Evolutionary conservation across 352 stramenopile genomes (phyloP).

Genomic region (Poterioochromonas sp.): DNA sequence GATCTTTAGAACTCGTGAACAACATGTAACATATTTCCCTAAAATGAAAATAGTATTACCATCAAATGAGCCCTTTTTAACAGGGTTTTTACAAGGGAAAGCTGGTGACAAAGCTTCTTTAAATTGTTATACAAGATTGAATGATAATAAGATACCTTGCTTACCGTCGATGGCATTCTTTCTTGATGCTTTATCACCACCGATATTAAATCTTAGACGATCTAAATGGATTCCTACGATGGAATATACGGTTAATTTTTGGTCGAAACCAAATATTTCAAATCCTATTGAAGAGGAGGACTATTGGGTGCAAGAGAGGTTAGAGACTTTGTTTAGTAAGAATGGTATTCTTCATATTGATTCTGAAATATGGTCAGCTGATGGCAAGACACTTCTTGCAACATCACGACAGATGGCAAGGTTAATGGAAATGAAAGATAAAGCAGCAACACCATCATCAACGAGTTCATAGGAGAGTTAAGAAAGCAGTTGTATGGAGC

Average conservation of each 20-base stretch:
- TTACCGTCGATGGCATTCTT: not conserved
- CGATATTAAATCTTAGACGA: not conserved
- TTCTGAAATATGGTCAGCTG: not conserved
- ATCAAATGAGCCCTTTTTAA: not conserved
- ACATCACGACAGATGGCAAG: not conserved
- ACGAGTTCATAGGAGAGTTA: too few species aligned
- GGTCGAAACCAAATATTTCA: not conserved
- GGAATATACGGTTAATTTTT: conserved; percentile 6
- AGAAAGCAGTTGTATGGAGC: too few species aligned
- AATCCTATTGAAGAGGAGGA: not conserved
- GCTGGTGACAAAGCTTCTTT: not conserved
- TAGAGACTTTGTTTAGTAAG: not conserved
- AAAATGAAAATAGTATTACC: not conserved
- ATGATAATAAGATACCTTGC: not conserved
- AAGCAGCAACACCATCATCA: too few species aligned
- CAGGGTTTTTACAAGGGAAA: not conserved
- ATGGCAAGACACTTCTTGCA: not conserved
- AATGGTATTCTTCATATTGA: not conserved
- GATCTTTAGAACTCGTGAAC: not conserved
- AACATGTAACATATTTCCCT: not conserved
- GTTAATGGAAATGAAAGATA: not conserved
- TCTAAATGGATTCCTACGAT: not conserved
- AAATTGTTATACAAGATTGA: not conserved
- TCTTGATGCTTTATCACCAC: not conserved
- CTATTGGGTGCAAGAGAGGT: not conserved